These are phyloP conservation scores for Carex scoparia DNA, from an alignment of 176 grass and related monocot genomes.

Conservation along the genomic window DNA sequence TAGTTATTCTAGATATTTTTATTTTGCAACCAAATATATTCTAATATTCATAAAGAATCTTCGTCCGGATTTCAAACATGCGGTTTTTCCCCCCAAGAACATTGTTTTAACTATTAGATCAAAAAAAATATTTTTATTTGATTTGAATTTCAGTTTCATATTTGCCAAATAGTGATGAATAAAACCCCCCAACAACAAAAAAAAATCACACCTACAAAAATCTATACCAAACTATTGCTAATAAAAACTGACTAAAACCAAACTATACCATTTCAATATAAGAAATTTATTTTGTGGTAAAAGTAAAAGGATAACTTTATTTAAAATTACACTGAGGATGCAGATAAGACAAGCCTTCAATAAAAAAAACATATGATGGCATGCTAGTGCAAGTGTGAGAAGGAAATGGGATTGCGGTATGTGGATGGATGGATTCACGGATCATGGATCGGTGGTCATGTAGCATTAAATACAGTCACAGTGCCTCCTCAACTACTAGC, in stretches of 20 bases:
- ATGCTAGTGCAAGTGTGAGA: background rate
- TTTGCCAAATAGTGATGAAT: no score
- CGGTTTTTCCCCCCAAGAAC: no score
- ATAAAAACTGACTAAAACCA: background rate
- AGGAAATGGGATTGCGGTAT: background rate
- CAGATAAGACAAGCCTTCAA: background rate
- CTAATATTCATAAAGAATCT: no score
- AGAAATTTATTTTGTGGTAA: background rate
- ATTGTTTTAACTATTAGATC: no score
- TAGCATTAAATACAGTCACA: background rate
- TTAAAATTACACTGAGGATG: background rate
- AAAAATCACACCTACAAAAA: no score
- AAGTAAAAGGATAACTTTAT: background rate
- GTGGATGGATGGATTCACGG: background rate
- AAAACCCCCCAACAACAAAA: no score
- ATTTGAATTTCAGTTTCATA: no score
- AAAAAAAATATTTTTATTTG: no score
- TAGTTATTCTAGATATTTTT: no score
- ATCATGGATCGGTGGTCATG: constrained; percentile 5
- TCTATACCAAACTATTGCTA: no score
- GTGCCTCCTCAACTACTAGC: background rate
- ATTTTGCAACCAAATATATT: no score
- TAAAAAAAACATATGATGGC: background rate
- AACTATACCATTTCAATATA: background rate
- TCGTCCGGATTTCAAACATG: no score